Conservation (phyloP, 306 rosid genomes). For the Vigna radiata region DNA sequence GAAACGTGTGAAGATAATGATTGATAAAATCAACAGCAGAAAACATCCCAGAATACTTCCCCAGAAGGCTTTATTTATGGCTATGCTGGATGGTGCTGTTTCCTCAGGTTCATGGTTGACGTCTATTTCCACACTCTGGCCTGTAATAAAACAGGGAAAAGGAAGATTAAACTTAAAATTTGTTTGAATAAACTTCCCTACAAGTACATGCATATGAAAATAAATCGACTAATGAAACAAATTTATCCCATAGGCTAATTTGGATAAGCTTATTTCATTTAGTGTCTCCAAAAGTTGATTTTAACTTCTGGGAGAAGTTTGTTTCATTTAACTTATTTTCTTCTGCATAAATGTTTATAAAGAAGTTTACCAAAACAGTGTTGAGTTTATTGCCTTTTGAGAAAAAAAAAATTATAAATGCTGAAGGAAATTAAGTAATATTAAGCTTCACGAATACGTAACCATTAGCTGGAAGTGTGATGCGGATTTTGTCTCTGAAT, state of each 20-base stretch:
- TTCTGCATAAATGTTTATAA: neutral
- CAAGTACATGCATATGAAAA: neutral
- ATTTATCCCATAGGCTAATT: neutral
- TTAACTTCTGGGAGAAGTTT: neutral
- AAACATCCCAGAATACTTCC: conserved; percentile 56
- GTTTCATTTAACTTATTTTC: neutral
- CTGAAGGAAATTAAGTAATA: conserved; percentile 19
- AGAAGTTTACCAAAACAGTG: neutral
- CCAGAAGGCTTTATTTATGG: conserved; percentile 47
- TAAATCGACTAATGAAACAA: neutral
- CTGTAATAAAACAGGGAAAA: conserved; percentile 54
- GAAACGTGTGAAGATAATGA: conserved; percentile 46
- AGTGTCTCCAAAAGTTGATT: neutral
- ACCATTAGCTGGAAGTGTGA: conserved; percentile 87
- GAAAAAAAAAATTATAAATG: neutral
- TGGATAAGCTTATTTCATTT: neutral
- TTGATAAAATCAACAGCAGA: conserved; percentile 48
- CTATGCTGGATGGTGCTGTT: conserved; percentile 43
- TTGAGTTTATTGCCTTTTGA: neutral
- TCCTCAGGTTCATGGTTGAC: conserved; percentile 59
- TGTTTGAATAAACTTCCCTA: neutral
- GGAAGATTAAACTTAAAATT: conserved; percentile 25
- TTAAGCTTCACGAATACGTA: conserved; percentile 38
- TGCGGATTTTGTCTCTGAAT: conserved; percentile 68
- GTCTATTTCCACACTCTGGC: conserved; percentile 77